Evolutionary conservation across 176 grass and related monocot genomes (phyloP), one percentile per base, ranked within the genome.

Genomic region (Lolium multiflorum): DNA sequence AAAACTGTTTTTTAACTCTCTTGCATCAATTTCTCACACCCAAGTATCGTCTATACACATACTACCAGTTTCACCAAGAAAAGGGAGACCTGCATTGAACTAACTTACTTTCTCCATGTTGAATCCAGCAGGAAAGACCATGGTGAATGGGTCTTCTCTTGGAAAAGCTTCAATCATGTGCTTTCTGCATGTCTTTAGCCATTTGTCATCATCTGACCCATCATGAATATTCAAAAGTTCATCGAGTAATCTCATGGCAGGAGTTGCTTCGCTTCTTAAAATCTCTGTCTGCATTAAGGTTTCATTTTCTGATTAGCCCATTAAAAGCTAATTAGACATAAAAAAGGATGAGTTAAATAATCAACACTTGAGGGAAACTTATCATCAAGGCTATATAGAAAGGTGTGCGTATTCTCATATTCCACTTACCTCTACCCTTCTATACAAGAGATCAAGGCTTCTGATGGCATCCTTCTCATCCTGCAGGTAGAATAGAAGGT

Each of bases 401-500:
- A 73, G 17, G 25, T 5, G 18, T 6, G 70, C 17, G 17, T 35
- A 56, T 38, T 52, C 3, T 11, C 39, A 13, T 44, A 63, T 55
- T 60, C 3, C 8, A 31, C 81, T 74, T 89, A 92, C 96, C 88
- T 98, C 93, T 88, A 95, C 78, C 61, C 91, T 86, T 92, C 96
- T 95, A 76, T 98, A 98, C 62, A 95, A 94, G 54, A 98, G 91
- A 71, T 98, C 93, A 71, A 98, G 93, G 67, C 96, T 95, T 92
- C 93, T 95, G 89, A 98, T 89, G 43, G 71, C 90, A 89, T 95
- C 96, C 37, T 76, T 92, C 74, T 98, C 96, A 15, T 98, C 93
- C 96, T 98, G 86, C 25, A 78, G 18, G 64, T 68, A 82, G 48
- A 86, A 55, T 8, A 83, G 25, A 43, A 76, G 49, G 74, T 86